These are phyloP conservation scores for Pichia sp. DNA, from an alignment of 1,139 yeast genomes.

Conservation along the genomic window DNA sequence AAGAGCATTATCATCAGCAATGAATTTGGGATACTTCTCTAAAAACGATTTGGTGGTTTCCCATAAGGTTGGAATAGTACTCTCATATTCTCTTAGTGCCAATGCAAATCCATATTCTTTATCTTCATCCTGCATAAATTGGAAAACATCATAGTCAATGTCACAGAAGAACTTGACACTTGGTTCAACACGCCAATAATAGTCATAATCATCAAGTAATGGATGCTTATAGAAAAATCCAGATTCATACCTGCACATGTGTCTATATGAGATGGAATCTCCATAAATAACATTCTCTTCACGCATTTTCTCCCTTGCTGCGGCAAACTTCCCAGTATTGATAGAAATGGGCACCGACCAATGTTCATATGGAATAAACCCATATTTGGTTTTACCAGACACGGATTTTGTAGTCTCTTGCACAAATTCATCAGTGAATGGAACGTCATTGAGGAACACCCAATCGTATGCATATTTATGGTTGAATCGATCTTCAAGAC, in stretches of 20 bases:
- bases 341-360: slow-evolving; percentile 54
- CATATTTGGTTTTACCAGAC: slow-evolving; percentile 39
- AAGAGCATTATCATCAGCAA: slow-evolving; percentile 47
- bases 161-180: slow-evolving; percentile 57
- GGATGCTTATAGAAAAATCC: slow-evolving; percentile 64
- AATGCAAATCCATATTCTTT: slow-evolving; percentile 60
- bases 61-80: slow-evolving; percentile 60
- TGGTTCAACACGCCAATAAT: slow-evolving; percentile 75
- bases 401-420: slow-evolving; percentile 29
- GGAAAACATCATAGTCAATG: slow-evolving; percentile 56
- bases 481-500: slow-evolving; percentile 69
- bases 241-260: slow-evolving; percentile 68
- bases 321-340: slow-evolving; percentile 51
- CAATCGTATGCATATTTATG: slow-evolving; percentile 57
- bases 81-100: slow-evolving; percentile 45
- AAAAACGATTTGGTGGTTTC: slow-evolving; percentile 46
- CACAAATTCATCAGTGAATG: slow-evolving; percentile 37
- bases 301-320: slow-evolving; percentile 16
- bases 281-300: slow-evolving; percentile 13
- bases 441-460: slow-evolving; percentile 60
- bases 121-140: slow-evolving; percentile 54
- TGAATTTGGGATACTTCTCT: slow-evolving; percentile 36
- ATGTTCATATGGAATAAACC: slow-evolving; percentile 37
- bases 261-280: slow-evolving; percentile 38
- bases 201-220: slow-evolving; percentile 51